Conservation (phyloP, 805 yeast species). For the Cyberlindnera maritima region DNA sequence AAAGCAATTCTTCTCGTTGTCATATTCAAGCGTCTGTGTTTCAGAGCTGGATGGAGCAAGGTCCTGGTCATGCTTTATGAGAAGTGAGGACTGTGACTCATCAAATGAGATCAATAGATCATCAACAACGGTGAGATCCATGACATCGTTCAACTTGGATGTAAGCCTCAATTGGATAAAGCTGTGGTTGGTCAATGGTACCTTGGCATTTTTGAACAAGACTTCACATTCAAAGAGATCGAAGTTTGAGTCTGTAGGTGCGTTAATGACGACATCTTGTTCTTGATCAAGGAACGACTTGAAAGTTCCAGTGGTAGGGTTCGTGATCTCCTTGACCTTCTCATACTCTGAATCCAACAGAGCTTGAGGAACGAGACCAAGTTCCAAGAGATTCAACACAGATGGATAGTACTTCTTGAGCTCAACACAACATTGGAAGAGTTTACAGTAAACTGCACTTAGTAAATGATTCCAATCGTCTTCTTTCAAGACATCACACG, state of each 20-base stretch:
- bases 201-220: constrained; percentile 19
- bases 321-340: constrained; percentile 1
- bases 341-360: constrained; percentile 1
- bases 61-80: constrained; percentile 14
- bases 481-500: constrained; percentile 35
- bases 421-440: constrained; percentile 38
- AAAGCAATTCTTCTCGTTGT: constrained; percentile 8
- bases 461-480: constrained; percentile 42
- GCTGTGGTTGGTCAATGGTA: constrained; percentile 20
- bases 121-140: constrained; percentile 7
- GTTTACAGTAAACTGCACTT: constrained; percentile 32
- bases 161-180: constrained; percentile 32
- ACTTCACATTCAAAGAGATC: constrained; percentile 26
- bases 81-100: constrained; percentile 17
- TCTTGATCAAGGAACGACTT: constrained; percentile 6
- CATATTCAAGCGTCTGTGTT: constrained; percentile 2
- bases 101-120: constrained; percentile 14
- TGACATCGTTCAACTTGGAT: constrained; percentile 26
- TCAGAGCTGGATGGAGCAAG: neutral
- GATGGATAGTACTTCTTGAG: constrained; percentile 33
- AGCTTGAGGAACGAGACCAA: constrained; percentile 27
- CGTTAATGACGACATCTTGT: constrained; percentile 21
- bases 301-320: neutral
- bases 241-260: constrained; percentile 25
- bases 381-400: constrained; percentile 31